Percentiles rank a stretch among this genome's conserved stretches.
These are phyloP conservation scores for Capsicum rhomboideum DNA, from an alignment of 257 asterid genomes.

Conservation along the genomic window DNA sequence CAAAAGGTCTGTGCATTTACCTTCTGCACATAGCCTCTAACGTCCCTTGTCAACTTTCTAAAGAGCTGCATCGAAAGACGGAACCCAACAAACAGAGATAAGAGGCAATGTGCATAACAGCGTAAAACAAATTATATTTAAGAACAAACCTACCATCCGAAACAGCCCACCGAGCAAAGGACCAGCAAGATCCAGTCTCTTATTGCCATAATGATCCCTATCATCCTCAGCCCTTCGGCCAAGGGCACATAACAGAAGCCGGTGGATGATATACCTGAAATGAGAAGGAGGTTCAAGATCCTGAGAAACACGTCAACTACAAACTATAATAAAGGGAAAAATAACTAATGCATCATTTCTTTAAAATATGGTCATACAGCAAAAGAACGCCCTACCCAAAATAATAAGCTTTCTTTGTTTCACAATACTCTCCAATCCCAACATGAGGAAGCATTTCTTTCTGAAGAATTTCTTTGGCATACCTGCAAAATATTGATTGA, in stretches of 20 bases:
- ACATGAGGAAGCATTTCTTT: constrained; percentile 99
- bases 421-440: constrained; percentile 88
- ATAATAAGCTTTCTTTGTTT: constrained; percentile 92
- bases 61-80: constrained; percentile 54
- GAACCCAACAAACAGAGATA: neutral
- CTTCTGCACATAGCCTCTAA: constrained; percentile 91
- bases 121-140: neutral
- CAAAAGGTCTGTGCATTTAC: constrained; percentile 26
- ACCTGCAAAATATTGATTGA: constrained; percentile 36
- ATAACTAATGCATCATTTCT: neutral
- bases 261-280: constrained; percentile 78
- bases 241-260: constrained; percentile 86
- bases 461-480: constrained; percentile 92
- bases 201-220: constrained; percentile 96
- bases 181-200: constrained; percentile 97
- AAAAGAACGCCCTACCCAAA: constrained; percentile 54
- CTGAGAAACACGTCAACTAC: constrained; percentile 8
- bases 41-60: constrained; percentile 95
- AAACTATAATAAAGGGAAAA: neutral
- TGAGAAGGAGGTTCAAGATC: neutral
- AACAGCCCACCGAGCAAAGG: constrained; percentile 95
- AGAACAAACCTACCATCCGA: constrained; percentile 61
- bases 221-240: constrained; percentile 96
- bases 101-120: neutral
- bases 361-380: neutral